Percentiles rank a stretch among this genome's conserved stretches.
phyloP scores from a whole-genome alignment of 202 grass and related monocot species.

The Alloteropsis angusta region DNA sequence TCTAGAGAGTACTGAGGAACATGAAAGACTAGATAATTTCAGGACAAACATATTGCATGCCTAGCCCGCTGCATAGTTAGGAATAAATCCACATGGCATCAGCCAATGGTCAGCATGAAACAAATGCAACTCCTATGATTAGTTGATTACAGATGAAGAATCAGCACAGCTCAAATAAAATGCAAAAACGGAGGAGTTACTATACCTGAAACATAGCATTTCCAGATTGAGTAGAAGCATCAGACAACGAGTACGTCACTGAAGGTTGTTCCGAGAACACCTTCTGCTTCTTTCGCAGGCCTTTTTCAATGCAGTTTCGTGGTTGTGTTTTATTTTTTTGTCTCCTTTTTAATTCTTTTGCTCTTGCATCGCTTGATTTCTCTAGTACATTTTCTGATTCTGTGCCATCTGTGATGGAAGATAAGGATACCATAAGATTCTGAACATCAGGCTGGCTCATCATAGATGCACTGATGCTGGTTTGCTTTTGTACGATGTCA shows the following conservation, averaged over 20 bases:
- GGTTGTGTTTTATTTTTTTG: slow-evolving; percentile 42
- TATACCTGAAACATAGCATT: slow-evolving; percentile 47
- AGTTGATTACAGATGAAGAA: neutral
- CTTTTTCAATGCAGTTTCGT: slow-evolving; percentile 53
- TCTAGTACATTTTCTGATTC: slow-evolving; percentile 28
- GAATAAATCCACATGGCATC: neutral
- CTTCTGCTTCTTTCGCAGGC: slow-evolving; percentile 55
- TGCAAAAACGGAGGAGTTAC: neutral
- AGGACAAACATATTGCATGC: neutral
- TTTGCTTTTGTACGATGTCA: slow-evolving; percentile 48
- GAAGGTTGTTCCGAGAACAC: slow-evolving; percentile 30
- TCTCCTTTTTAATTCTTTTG: slow-evolving; percentile 25
- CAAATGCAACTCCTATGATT: neutral
- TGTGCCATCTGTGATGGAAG: slow-evolving; percentile 19
- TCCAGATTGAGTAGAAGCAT: slow-evolving; percentile 30
- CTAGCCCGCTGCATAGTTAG: neutral
- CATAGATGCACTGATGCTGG: slow-evolving; percentile 23
- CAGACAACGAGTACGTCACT: slow-evolving; percentile 23
- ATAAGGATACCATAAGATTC: slow-evolving; percentile 37
- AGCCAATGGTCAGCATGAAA: neutral
- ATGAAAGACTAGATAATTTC: neutral
- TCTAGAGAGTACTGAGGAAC: neutral
- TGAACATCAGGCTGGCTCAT: slow-evolving; percentile 22
- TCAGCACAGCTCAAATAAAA: neutral
- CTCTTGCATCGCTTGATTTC: slow-evolving; percentile 27